Percentiles rank a stretch among this genome's conserved stretches.
phyloP scores from a whole-genome alignment of 352 stramenopile species.

The Globisporangium cylindrosporum region DNA sequence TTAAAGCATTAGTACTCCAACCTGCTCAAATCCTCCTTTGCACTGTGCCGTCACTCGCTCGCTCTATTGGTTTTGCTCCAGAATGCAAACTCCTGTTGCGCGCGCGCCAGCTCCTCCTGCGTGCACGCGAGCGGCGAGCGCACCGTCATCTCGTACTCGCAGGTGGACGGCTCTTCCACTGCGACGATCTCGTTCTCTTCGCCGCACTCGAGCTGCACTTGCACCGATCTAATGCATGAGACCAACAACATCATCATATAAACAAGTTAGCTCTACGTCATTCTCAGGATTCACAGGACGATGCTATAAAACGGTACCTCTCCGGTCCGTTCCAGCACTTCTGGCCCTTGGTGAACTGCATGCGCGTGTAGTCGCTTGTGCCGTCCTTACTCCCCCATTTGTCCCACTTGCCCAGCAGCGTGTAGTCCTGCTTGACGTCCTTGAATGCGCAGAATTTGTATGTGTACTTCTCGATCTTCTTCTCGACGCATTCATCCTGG shows the following conservation, averaged over 20 bases:
- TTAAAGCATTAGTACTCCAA: not conserved
- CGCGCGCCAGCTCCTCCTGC: constrained; percentile 35
- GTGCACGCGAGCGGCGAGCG: constrained; percentile 62
- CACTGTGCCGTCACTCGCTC: not conserved
- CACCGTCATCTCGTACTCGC: constrained; percentile 88
- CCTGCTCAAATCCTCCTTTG: not conserved
- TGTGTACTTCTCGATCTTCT: constrained; percentile 81
- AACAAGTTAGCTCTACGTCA: not conserved
- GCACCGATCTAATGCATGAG: constrained; percentile 37
- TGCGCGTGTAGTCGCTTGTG: constrained; percentile 41
- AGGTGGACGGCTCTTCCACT: constrained; percentile 93
- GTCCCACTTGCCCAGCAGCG: constrained; percentile 78
- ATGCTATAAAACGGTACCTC: constrained; percentile 26
- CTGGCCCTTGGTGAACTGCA: constrained; percentile 77
- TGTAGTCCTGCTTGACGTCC: constrained; percentile 76
- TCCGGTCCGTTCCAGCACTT: constrained; percentile 92
- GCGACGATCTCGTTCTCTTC: constrained; percentile 74
- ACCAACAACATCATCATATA: not conserved
- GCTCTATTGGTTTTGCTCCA: constrained; percentile 25
- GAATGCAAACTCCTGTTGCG: constrained; percentile 48
- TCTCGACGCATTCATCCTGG: constrained; percentile 76
- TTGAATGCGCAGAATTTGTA: constrained; percentile 89
- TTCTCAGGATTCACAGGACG: too few relatives aligned
- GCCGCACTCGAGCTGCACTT: constrained; percentile 80
- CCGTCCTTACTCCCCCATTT: constrained; percentile 28